Conservation (phyloP, 805 yeast species). For the Metschnikowia gruessii region DNA sequence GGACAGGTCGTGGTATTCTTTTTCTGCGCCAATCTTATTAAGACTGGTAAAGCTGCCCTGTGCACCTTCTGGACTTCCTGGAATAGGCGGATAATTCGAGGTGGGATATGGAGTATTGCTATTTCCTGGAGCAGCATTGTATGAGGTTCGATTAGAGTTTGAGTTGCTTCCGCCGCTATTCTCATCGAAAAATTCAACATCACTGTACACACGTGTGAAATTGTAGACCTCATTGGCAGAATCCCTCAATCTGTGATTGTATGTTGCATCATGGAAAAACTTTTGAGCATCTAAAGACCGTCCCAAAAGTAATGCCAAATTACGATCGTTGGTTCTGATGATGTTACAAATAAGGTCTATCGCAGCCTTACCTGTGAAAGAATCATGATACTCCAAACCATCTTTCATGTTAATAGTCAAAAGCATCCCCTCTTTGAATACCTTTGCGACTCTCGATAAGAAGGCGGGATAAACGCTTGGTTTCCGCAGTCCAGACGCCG, state of each 20-base stretch:
- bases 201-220: slow-evolving; percentile 57
- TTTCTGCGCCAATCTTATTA: slow-evolving; percentile 14
- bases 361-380: slow-evolving; percentile 92
- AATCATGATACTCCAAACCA: slow-evolving; percentile 86
- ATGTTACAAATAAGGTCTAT: slow-evolving; percentile 86
- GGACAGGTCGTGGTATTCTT: slow-evolving; percentile 23
- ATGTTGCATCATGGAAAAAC: slow-evolving; percentile 91
- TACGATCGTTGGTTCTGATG: slow-evolving; percentile 86
- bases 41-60: slow-evolving; percentile 19
- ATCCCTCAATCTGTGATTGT: slow-evolving; percentile 89
- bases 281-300: slow-evolving; percentile 92
- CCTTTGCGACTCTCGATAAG: slow-evolving; percentile 77
- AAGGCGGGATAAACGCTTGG: slow-evolving; percentile 89
- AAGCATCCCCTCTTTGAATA: slow-evolving; percentile 66
- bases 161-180: slow-evolving; percentile 13
- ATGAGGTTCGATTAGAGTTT: slow-evolving; percentile 32
- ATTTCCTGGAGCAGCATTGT: slow-evolving; percentile 18
- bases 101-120: slow-evolving; percentile 22
- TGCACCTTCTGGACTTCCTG: slow-evolving; percentile 18
- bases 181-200: slow-evolving; percentile 42
- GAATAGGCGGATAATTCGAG: slow-evolving; percentile 18
- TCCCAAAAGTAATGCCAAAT: slow-evolving; percentile 83
- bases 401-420: slow-evolving; percentile 81
- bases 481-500: slow-evolving; percentile 30
- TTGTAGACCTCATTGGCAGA: slow-evolving; percentile 85